Conservation (phyloP, 2,329 filamentous ascomycete species). For the Fusarium piperis region DNA sequence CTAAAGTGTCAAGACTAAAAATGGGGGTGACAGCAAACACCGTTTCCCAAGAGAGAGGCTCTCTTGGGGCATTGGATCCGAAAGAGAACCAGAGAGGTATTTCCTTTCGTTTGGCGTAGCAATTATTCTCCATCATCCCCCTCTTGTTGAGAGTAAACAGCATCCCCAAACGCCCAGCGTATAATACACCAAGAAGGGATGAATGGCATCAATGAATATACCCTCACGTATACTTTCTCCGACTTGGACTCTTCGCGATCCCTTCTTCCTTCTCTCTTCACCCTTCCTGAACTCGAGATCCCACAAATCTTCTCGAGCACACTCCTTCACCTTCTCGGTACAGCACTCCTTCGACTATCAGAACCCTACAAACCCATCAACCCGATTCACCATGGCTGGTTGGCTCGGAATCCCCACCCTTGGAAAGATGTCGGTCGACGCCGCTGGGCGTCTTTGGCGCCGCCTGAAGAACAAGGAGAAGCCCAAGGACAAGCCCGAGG, state of each 20-base stretch:
- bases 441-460: background rate
- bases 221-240: background rate
- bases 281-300: background rate
- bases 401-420: background rate
- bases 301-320: background rate
- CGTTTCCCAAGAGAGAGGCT: background rate
- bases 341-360: background rate
- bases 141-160: constrained; percentile 8
- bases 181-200: background rate
- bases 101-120: background rate
- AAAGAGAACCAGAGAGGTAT: background rate
- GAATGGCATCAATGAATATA: background rate
- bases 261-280: background rate
- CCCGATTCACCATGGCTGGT: background rate
- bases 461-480: background rate
- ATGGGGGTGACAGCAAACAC: background rate
- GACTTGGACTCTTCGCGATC: background rate
- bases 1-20: background rate
- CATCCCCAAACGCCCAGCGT: background rate
- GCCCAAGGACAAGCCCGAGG: background rate
- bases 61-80: background rate
- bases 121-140: background rate
- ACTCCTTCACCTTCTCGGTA: background rate
- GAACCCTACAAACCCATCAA: background rate
- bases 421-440: background rate